phyloP scores from a whole-genome alignment of 768 basidiomycete genomes.

The Hortiboletus flavorubellus region DNA sequence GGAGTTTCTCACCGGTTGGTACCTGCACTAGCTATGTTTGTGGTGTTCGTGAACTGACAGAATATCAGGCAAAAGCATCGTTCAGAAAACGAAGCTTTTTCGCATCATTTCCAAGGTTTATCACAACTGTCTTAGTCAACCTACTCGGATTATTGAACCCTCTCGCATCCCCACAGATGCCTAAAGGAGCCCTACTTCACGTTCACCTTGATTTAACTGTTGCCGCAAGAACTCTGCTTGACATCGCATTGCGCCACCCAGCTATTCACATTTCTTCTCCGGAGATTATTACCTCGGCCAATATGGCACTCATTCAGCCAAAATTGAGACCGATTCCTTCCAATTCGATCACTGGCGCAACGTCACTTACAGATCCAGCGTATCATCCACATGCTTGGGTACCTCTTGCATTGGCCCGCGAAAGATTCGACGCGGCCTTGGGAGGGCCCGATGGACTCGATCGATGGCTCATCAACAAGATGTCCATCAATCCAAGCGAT shows the following conservation, averaged over 20 bases:
- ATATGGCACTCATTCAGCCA: constrained; percentile 45
- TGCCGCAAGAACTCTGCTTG: constrained; percentile 48
- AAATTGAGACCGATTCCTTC: constrained; percentile 50
- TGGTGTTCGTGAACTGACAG: background rate
- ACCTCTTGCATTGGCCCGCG: constrained; percentile 49
- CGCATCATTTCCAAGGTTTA: constrained; percentile 55
- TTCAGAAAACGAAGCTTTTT: constrained; percentile 61
- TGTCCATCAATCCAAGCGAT: constrained; percentile 68
- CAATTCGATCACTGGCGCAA: constrained; percentile 14
- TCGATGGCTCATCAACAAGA: constrained; percentile 53
- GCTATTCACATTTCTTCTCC: constrained; percentile 57
- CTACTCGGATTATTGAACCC: background rate
- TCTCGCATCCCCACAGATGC: constrained; percentile 49
- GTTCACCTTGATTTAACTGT: constrained; percentile 75
- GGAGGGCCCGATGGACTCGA: constrained; percentile 70
- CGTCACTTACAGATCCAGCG: constrained; percentile 32
- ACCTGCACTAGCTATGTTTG: background rate
- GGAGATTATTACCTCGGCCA: constrained; percentile 37
- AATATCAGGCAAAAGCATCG: constrained; percentile 47
- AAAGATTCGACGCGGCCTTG: constrained; percentile 45
- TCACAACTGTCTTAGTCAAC: background rate
- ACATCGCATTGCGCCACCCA: constrained; percentile 53
- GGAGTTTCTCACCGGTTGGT: constrained; percentile 68
- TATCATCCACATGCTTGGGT: constrained; percentile 55
- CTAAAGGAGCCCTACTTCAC: constrained; percentile 75